Base-by-base conservation (phyloP, 202 grass and related monocot species). In the Brachypodium distachyon region DNA sequence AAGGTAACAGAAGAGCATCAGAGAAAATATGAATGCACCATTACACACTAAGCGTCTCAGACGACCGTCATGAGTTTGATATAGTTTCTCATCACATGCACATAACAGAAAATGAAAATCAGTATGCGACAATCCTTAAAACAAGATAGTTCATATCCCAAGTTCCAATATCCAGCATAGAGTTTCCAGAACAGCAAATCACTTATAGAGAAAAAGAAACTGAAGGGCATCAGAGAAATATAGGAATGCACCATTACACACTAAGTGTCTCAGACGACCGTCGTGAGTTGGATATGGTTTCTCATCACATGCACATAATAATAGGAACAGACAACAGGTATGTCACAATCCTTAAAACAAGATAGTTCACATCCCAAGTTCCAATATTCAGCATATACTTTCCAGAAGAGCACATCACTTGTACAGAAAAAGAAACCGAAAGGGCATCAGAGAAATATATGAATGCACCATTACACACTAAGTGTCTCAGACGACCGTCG, bases 401-500 rank as follows among this genome's bases (percentile, higher is more conserved):
- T 32, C 42, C 2, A 48, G 27, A 14, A 69, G 5, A 6, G 11
- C 14, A 61, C n/a, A 43, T 12, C 0, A 2, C 27, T 1, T 37
- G 29, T 3, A 53, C 5, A 27, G 13, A 70, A 67, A 19, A 78
- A 72, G 12, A 4, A 63, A 55, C 27, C 26, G 37, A 7, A 64
- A 21, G 36, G 62, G 9, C 86, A 91, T 85, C 88, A 91, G 88
- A 82, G 77, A 76, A 52, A 75, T 77, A 82, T 77, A 82, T 65
- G 34, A 29, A 61, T 90, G 67, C 88, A 87, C 68, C 88, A 90
- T 64, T 86, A 87, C 74, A 87, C 88, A 84, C 88, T 60, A 87
- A 83, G 88, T 84, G 80, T 82, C 79, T 90, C 84, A 87, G 88
- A 90, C 34, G 88, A 90, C 88, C 80, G 77, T 90, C 88, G 76